These are phyloP conservation scores for Apiospora malaysiana DNA, from an alignment of 2,329 filamentous ascomycete species.

Conservation along the genomic window DNA sequence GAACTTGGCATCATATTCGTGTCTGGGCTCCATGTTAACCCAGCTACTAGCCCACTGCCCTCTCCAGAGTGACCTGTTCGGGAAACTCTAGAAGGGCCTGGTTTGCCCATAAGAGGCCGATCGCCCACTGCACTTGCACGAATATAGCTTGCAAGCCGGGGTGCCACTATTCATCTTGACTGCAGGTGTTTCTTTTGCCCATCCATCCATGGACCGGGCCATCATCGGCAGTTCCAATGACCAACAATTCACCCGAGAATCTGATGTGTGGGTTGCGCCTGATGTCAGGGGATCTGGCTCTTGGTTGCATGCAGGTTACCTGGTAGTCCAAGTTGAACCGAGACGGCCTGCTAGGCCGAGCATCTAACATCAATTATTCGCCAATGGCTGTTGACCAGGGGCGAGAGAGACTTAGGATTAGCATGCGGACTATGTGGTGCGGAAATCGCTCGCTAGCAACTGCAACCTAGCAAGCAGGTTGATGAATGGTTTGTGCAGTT, in stretches of 20 bases:
- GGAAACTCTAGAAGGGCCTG: not conserved
- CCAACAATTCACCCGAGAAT: not conserved
- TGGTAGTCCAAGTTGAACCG: constrained; percentile 1
- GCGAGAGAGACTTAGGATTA: constrained; percentile 1
- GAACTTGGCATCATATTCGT: constrained; percentile 12
- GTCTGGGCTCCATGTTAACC: not conserved
- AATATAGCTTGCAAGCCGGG: not conserved
- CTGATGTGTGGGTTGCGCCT: not conserved
- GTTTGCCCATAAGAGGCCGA: not conserved
- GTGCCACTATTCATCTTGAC: not conserved
- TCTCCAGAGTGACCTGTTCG: not conserved
- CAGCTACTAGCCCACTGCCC: not conserved
- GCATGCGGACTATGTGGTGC: constrained; percentile 4
- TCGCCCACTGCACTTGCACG: not conserved
- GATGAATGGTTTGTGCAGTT: not conserved
- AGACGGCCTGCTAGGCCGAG: not conserved
- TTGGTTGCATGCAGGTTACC: not conserved
- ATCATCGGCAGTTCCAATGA: not conserved
- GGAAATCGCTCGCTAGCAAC: not conserved
- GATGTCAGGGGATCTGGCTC: not conserved
- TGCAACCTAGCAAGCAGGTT: not conserved
- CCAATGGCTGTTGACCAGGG: not conserved
- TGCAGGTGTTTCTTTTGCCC: not conserved
- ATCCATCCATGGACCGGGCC: not conserved
- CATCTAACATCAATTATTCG: not conserved